Evolutionary conservation across 2,329 filamentous ascomycete species (phyloP).

Genomic region (Colletotrichum viniferum): DNA sequence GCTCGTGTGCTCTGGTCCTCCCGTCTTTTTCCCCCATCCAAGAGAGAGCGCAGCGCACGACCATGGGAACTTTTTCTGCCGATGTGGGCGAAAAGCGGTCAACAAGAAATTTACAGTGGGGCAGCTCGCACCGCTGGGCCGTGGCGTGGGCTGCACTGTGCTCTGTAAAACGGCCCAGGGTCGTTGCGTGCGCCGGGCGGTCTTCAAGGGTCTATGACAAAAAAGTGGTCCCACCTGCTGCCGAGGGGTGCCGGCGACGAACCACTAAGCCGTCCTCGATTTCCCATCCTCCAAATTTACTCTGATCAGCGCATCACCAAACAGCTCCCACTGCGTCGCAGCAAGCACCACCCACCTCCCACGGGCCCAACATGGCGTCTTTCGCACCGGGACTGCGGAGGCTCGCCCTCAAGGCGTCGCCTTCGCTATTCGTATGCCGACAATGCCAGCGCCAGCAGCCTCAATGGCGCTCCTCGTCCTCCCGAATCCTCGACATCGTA

Average conservation of each 20-base stretch:
- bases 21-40: neutral
- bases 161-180: neutral
- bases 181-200: neutral
- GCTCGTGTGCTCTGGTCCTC: neutral
- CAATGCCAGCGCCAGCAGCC: conserved; percentile 46
- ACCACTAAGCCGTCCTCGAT: conserved; percentile 14
- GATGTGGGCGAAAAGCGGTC: conserved; percentile 22
- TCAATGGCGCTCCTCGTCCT: conserved; percentile 31
- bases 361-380: conserved; percentile 40
- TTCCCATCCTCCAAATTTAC: conserved; percentile 1
- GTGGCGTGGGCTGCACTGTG: neutral
- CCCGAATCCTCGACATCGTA: conserved; percentile 43
- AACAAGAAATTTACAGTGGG: conserved; percentile 20
- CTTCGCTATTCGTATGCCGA: conserved; percentile 49
- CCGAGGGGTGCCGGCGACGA: conserved; percentile 6
- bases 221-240: conserved; percentile 1
- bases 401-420: conserved; percentile 41
- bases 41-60: neutral
- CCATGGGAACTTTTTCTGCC: conserved; percentile 21
- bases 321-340: neutral
- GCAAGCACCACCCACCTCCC: neutral
- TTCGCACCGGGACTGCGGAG: conserved; percentile 47
- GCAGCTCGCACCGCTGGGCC: neutral
- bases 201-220: conserved; percentile 2
- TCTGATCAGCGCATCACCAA: neutral